Conservation (phyloP, 805 yeast species). For the Maudiozyma bulderi region DNA sequence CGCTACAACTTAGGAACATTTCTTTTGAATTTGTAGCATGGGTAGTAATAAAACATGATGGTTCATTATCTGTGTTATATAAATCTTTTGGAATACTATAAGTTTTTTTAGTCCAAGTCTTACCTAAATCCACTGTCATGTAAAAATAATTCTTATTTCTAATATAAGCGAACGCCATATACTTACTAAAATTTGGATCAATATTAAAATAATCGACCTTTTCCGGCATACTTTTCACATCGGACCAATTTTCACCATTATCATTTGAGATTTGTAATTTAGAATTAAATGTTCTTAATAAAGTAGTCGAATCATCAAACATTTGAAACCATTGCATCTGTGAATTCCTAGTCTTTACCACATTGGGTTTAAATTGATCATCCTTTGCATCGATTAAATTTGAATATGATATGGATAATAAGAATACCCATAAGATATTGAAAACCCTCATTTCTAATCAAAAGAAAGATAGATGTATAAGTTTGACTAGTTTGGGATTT, state of each 20-base stretch:
- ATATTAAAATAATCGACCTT: conserved; percentile 2
- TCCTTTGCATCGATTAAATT: background rate
- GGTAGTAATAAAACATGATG: conserved; percentile 6
- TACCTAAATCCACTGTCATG: conserved; percentile 24
- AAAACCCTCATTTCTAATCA: background rate
- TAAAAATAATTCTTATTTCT: conserved; percentile 4
- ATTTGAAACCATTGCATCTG: conserved; percentile 5
- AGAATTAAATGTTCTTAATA: conserved; percentile 27
- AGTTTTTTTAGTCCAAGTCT: conserved; percentile 13
- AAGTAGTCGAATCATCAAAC: conserved; percentile 47
- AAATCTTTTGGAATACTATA: background rate
- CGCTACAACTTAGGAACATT: conserved; percentile 7
- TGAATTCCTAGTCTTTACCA: conserved; percentile 6
- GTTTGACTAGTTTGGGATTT: too few relatives aligned
- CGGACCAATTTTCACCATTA: conserved; percentile 43
- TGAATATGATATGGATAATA: background rate
- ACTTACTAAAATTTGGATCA: conserved; percentile 10
- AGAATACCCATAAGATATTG: background rate
- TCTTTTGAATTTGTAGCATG: conserved; percentile 13
- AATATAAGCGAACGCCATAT: conserved; percentile 16
- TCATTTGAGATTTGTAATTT: conserved; percentile 34
- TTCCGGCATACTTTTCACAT: conserved; percentile 5
- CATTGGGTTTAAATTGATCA: conserved; percentile 13
- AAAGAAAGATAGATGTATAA: background rate
- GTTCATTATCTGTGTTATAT: background rate